Base-by-base conservation (phyloP, 768 basidiomycete species). In the Amanita inopinata region DNA sequence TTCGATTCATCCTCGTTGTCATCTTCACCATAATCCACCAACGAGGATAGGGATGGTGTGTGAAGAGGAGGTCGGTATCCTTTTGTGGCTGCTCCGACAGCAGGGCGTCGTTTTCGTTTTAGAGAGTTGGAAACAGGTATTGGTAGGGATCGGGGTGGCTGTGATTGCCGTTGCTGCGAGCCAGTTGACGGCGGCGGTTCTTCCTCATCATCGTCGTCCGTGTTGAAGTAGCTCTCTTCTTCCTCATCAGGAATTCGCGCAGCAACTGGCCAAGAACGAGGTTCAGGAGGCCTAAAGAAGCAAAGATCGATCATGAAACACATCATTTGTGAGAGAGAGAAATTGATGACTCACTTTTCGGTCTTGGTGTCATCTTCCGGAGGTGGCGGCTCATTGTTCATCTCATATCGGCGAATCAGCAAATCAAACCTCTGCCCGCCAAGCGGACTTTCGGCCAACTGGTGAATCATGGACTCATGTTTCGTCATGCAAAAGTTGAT, bases 171-270 rank as follows among this genome's bases (percentile, higher is more conserved):
- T 63, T 33, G 32, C 8, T 32, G 37, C 14, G 22, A 62, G 34
- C 61, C 65, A 41, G 66, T 64, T 5, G 66, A 54, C 40, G 62
- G 65, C 27, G 66, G 51, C 33, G 59, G 3, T 15, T 27, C 47
- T 27, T 70, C 52, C 12, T 71, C 68, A 24, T 71, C 66, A 50
- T 91, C 91, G 32, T 90, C 86, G 48, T 87, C 86, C 20, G 67
- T 73, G 52, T 93, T 90, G 73, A 96, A 97, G 65, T 96, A 98
- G 46, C 83, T 76, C 58, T 98, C 93, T 58, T 98, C 93, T 47
- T 87, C 84, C 4, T 70, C 69, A 49, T 88, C 87, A 45, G 79
- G 59, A 24, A 63, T 57, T 23, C 72, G 73, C 32, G 70, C 72
- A 53, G 60, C 63, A 48, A 53, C 64, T 47, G 67, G 62, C 63